These are phyloP conservation scores for Tetrahymena malaccensis DNA, from an alignment of 73 alveolate genomes.

Conservation along the genomic window DNA sequence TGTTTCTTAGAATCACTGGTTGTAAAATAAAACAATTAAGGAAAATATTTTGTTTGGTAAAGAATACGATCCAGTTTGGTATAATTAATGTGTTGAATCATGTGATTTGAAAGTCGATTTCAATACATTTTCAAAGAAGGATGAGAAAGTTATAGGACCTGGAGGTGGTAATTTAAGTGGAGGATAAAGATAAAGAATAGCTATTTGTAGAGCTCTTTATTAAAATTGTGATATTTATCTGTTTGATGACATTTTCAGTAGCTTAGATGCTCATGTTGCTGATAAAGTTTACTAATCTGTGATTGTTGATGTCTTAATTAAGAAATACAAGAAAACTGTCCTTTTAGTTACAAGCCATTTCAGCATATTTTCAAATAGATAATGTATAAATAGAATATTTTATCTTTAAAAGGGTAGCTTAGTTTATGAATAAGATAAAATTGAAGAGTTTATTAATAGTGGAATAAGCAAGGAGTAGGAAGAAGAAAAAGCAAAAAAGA, in stretches of 20 bases:
- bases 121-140: conserved; percentile 56
- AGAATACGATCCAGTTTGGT: conserved; percentile 58
- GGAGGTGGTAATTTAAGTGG: conserved; percentile 81
- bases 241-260: conserved; percentile 79
- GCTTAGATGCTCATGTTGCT: conserved; percentile 73
- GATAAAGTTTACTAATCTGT: conserved; percentile 57
- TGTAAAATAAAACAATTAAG: conserved; percentile 69
- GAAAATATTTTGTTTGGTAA: conserved; percentile 76
- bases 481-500: neutral
- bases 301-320: conserved; percentile 40
- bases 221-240: conserved; percentile 65
- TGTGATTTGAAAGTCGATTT: conserved; percentile 71
- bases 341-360: conserved; percentile 60
- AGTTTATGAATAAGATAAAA: neutral
- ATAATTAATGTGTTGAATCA: conserved; percentile 49
- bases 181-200: conserved; percentile 78
- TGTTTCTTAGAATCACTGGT: conserved; percentile 77
- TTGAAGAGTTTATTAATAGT: neutral
- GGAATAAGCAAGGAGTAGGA: neutral
- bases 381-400: neutral
- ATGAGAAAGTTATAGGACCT: conserved; percentile 65
- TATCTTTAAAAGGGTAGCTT: neutral
- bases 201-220: conserved; percentile 75
- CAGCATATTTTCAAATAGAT: conserved; percentile 4
- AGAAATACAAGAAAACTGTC: conserved; percentile 43